phyloP scores from a whole-genome alignment of 371 early-diverging fungal species.

The Rhizomucor pusillus region DNA sequence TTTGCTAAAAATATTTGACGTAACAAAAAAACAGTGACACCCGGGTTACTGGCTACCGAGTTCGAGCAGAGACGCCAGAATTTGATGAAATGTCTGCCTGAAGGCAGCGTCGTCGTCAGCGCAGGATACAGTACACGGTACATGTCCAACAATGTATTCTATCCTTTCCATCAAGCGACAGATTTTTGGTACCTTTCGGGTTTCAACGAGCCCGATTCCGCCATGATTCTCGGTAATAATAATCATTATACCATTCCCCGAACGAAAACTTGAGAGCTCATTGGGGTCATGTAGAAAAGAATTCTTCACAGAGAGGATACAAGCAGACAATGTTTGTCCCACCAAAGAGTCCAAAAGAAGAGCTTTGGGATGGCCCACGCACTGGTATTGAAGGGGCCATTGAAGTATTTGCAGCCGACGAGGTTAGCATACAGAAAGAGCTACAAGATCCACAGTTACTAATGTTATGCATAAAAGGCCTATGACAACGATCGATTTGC shows the following conservation, averaged over 20 bases:
- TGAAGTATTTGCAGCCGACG: conserved; percentile 83
- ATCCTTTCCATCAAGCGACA: conserved; percentile 92
- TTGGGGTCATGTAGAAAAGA: conserved; percentile 47
- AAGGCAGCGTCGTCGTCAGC: conserved; percentile 67
- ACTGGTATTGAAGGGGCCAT: conserved; percentile 81
- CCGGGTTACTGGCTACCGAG: conserved; percentile 71
- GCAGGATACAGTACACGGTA: conserved; percentile 82
- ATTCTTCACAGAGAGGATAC: conserved; percentile 61
- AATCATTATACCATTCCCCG: neutral
- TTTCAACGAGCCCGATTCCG: conserved; percentile 90
- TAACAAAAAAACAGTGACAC: conserved; percentile 68
- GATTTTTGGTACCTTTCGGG: conserved; percentile 87
- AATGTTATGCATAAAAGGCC: conserved; percentile 16
- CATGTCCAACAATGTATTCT: conserved; percentile 90
- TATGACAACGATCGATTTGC: conserved; percentile 36
- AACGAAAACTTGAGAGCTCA: neutral
- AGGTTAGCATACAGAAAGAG: conserved; percentile 49
- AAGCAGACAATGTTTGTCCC: conserved; percentile 86
- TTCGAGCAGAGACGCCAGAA: conserved; percentile 73
- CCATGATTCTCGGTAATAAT: conserved; percentile 66
- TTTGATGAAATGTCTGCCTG: conserved; percentile 62
- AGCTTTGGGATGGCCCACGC: conserved; percentile 93
- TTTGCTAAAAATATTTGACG: neutral
- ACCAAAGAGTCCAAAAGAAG: conserved; percentile 68
- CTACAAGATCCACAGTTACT: too few relatives aligned